phyloP scores from a whole-genome alignment of 352 stramenopile genomes.

The Thalassiosira pacifica region DNA sequence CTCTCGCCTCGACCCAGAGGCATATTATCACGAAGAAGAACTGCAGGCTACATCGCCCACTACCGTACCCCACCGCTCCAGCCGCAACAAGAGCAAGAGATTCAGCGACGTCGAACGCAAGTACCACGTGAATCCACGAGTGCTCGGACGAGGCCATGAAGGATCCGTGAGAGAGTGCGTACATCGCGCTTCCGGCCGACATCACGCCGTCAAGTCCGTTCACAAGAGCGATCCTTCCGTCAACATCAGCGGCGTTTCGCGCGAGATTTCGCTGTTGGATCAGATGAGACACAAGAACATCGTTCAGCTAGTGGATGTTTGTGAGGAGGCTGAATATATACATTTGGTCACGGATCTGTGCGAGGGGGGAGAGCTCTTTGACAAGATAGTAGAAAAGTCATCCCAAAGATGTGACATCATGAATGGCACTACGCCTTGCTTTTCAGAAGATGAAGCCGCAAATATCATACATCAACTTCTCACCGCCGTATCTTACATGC shows the following conservation, averaged over 20 bases:
- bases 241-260: conserved; percentile 4
- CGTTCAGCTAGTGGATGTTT: conserved; percentile 92
- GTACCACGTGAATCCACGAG: conserved; percentile 54
- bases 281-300: conserved; percentile 89
- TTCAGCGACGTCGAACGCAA: conserved; percentile 38
- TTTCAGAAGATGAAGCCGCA: conserved; percentile 91
- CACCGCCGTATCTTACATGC: conserved; percentile 66
- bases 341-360: conserved; percentile 93
- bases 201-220: conserved; percentile 66
- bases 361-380: conserved; percentile 92
- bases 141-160: conserved; percentile 90
- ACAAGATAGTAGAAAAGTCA: conserved; percentile 89
- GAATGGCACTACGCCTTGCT: conserved; percentile 66
- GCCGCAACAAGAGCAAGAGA: no score
- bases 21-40: no score
- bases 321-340: conserved; percentile 91
- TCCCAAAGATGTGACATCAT: background rate
- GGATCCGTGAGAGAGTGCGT: conserved; percentile 92
- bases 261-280: conserved; percentile 66
- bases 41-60: no score
- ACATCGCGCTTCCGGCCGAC: conserved; percentile 89
- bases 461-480: conserved; percentile 88
- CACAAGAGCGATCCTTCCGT: conserved; percentile 12
- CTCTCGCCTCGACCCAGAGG: no score
- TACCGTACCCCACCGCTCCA: no score